phyloP scores from a whole-genome alignment of 139 green algal genomes.

The Chlorella sp. region DNA sequence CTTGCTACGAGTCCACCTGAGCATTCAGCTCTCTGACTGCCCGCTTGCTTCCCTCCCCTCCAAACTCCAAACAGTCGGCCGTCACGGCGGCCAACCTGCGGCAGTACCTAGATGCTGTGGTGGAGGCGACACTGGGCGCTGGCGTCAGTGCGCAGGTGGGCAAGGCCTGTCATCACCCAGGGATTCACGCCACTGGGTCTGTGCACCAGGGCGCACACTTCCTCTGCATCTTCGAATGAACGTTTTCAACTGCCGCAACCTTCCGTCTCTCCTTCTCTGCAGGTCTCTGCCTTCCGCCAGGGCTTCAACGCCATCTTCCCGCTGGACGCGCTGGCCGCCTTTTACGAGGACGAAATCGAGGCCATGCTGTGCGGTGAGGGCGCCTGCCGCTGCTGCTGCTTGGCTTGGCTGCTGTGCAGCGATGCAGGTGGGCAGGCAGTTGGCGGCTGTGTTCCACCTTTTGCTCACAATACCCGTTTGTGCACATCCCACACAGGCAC shows the following conservation, averaged over 20 bases:
- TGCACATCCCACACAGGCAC: not conserved
- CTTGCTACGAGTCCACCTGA: too few species aligned
- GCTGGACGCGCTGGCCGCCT: slow-evolving; percentile 68
- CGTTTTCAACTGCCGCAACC: too few species aligned
- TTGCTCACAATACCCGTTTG: too few species aligned
- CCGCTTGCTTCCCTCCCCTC: not conserved
- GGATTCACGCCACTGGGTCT: too few species aligned
- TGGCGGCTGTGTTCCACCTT: too few species aligned
- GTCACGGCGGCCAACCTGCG: slow-evolving; percentile 79
- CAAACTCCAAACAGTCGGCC: too few species aligned
- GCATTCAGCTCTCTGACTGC: not conserved
- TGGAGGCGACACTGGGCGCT: slow-evolving; percentile 85
- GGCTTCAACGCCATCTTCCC: slow-evolving; percentile 93
- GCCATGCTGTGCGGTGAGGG: slow-evolving; percentile 87
- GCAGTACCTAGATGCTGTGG: slow-evolving; percentile 87
- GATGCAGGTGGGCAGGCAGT: too few species aligned
- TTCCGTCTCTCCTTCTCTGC: not conserved
- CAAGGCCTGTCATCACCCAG: too few species aligned
- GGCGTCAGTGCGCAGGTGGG: slow-evolving; percentile 80
- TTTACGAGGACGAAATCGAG: slow-evolving; percentile 96
- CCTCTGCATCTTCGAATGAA: too few species aligned
- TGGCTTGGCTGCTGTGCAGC: too few species aligned
- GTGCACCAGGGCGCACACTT: too few species aligned
- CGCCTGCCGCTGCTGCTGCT: not conserved
- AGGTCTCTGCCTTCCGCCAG: slow-evolving; percentile 73